A percentile compares a stretch with the other conserved stretches of the same genome.
Evolutionary conservation across 2,329 filamentous ascomycete species (phyloP).

Genomic region (Diaporthe sp.): DNA sequence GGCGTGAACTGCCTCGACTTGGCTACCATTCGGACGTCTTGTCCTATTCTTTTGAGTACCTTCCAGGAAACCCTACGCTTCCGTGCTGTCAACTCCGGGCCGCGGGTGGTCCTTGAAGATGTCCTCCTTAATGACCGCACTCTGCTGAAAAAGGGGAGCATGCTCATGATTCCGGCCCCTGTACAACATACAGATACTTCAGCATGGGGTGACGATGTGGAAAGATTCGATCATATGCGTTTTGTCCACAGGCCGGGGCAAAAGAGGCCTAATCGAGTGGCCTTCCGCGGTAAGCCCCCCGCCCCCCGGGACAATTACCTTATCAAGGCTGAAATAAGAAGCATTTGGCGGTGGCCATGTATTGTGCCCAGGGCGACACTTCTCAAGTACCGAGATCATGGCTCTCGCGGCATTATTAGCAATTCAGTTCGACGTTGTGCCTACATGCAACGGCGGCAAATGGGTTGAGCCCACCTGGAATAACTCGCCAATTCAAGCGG

Average conservation of each 20-base stretch:
- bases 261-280: background rate
- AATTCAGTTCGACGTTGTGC: slow-evolving; percentile 39
- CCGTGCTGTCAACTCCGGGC: slow-evolving; percentile 41
- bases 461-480: slow-evolving; percentile 43
- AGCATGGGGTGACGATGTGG: slow-evolving; percentile 35
- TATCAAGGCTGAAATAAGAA: too few species aligned
- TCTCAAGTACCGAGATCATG: slow-evolving; percentile 41
- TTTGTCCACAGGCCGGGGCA: background rate
- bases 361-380: slow-evolving; percentile 41
- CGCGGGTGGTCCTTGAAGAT: slow-evolving; percentile 45
- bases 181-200: slow-evolving; percentile 41
- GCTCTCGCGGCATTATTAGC: slow-evolving; percentile 37
- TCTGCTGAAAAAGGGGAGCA: slow-evolving; percentile 41
- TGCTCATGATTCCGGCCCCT: slow-evolving; percentile 40
- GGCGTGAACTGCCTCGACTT: slow-evolving; percentile 42
- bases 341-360: slow-evolving; percentile 7
- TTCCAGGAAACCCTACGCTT: slow-evolving; percentile 47
- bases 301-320: too few species aligned
- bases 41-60: slow-evolving; percentile 46
- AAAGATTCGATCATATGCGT: slow-evolving; percentile 7
- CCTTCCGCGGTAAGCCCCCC: too few species aligned
- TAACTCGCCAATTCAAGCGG: slow-evolving; percentile 41
- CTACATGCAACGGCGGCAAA: slow-evolving; percentile 25
- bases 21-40: slow-evolving; percentile 41
- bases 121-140: slow-evolving; percentile 40